Base-by-base conservation (phyloP, 2,329 filamentous ascomycete species). In the Alternaria atra region DNA sequence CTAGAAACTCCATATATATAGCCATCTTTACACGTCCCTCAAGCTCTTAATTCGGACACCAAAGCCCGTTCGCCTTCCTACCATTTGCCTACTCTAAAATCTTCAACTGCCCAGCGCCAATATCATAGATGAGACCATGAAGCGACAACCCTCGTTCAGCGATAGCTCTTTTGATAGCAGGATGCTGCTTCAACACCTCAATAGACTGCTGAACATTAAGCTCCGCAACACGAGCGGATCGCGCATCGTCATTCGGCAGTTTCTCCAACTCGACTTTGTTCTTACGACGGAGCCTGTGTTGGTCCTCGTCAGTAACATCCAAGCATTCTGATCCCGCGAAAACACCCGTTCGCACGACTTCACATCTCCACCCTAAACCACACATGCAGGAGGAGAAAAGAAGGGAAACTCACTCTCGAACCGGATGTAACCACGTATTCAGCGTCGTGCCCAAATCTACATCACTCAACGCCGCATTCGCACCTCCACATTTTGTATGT, bases 111-210 rank as follows among this genome's bases (percentile, higher is more conserved):
- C 86, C 86, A 25, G 76, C 83, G 5, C 75, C 84, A 60, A 89
- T 82, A 70, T 95, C 89, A 76, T 92, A 94, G 13, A 96, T 82
- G 54, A 89, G 84, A n/a, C 91, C 92, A 76, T 95, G 91, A 6
- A 96, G 85, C 78, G 90, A 82, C 42, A 97, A 79, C 1, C 89
- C 90, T 29, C 91, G 84, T 70, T 92, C 88, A 65, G 82, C 78
- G 61, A 93, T 87, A 27, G 91, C 92, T 63, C 91, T 89, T 71
- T 89, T 84, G 30, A 96, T 85, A 25, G 86, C 85, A 51, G 84
- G 82, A 78, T 93, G 93, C 73, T 87, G 84, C 82, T 89, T 86
- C 58, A 95, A 79, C 20, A 87, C 85, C 67, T 88, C 83, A 60
- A 94, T 83, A 25, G 91, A 90, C 34, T 85, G 83, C 68, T 88